A percentile compares a stretch with the other conserved stretches of the same genome.
phyloP scores from a whole-genome alignment of 2,329 filamentous ascomycete species.

The Nakataea oryzae region DNA sequence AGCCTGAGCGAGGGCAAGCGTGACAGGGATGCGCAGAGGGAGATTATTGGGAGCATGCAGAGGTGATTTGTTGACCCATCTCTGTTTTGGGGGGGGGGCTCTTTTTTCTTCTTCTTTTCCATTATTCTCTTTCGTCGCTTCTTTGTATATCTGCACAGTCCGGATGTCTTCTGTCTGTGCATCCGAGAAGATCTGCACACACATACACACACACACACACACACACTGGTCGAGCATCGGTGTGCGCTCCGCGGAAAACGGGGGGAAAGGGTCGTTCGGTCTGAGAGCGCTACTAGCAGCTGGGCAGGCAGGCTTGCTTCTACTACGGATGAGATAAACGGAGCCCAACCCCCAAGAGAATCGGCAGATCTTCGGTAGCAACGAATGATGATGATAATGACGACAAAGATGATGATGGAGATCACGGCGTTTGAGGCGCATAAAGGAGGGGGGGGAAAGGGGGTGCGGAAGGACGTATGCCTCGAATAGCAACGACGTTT shows the following conservation, averaged over 20 bases:
- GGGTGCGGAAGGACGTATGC: too few species aligned
- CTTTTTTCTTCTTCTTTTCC: background rate
- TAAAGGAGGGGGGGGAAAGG: background rate
- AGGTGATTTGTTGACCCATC: conserved; percentile 1
- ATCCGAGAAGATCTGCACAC: too few species aligned
- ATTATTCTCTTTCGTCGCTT: background rate
- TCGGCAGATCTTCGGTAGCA: background rate
- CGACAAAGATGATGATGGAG: background rate
- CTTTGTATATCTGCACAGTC: too few species aligned
- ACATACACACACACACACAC: too few species aligned
- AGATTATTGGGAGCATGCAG: conserved; percentile 64
- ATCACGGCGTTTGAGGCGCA: background rate
- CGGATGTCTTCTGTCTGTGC: too few species aligned
- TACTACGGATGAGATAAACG: background rate
- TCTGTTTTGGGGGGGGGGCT: too few species aligned
- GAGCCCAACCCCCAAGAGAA: background rate
- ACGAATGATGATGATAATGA: background rate
- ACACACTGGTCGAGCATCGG: too few species aligned
- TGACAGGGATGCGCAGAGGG: conserved; percentile 76
- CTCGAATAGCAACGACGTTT: background rate
- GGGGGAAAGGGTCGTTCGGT: too few species aligned
- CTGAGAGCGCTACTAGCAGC: too few species aligned
- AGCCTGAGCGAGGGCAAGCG: conserved; percentile 74
- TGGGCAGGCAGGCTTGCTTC: too few species aligned
- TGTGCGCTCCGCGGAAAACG: too few species aligned